Evolutionary conservation across 768 basidiomycete species (phyloP).

Genomic region (Pholiota conissans): DNA sequence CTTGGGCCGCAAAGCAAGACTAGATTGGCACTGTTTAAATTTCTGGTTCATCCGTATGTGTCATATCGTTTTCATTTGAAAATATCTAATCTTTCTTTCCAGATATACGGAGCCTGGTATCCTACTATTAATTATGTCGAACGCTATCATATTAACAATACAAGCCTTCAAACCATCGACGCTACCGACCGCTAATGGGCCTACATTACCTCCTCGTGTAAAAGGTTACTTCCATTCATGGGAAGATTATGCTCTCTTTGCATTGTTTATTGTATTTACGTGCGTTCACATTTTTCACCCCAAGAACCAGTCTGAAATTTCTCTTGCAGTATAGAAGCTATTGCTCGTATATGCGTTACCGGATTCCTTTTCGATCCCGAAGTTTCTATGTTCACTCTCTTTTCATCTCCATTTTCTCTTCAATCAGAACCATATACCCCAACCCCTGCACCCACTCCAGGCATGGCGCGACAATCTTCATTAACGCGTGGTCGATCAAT

Average conservation of each 20-base stretch:
- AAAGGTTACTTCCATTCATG: constrained; percentile 83
- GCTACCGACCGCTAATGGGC: constrained; percentile 43
- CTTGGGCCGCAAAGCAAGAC: constrained; percentile 70
- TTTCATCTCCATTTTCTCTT: constrained; percentile 34
- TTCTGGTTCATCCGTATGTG: constrained; percentile 73
- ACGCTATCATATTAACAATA: constrained; percentile 79
- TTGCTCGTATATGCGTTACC: constrained; percentile 86
- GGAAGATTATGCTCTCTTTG: constrained; percentile 89
- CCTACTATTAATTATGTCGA: constrained; percentile 78
- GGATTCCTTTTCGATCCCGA: constrained; percentile 89
- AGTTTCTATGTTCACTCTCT: constrained; percentile 50
- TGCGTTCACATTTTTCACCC: constrained; percentile 35
- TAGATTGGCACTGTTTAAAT: constrained; percentile 61
- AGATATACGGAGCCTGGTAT: constrained; percentile 89
- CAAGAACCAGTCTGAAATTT: constrained; percentile 12
- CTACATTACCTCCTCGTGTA: constrained; percentile 39
- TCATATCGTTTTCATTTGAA: constrained; percentile 1
- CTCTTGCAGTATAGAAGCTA: constrained; percentile 70
- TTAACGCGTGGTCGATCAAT: constrained; percentile 47
- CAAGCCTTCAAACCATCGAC: constrained; percentile 71
- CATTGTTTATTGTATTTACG: constrained; percentile 85
- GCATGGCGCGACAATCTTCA: constrained; percentile 33
- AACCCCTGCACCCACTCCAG: constrained; percentile 27
- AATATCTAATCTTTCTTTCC: background rate
- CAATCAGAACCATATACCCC: constrained; percentile 30